Conservation (phyloP, 1,284 basidiomycete species). For the Trichosporon ovoides region DNA sequence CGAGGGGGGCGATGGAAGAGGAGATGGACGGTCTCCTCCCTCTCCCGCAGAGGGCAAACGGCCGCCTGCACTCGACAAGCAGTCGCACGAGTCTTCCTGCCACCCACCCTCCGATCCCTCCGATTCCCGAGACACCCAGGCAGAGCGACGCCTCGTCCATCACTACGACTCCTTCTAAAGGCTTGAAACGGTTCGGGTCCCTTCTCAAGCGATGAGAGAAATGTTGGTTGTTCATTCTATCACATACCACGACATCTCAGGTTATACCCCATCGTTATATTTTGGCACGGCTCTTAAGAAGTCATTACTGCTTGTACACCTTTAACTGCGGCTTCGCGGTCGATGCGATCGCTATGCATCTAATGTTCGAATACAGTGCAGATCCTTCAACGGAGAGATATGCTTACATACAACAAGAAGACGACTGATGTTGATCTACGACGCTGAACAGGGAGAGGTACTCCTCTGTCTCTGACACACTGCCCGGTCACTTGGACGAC, state of each 20-base stretch:
- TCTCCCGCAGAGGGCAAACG: background rate
- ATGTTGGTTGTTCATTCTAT: background rate
- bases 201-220: background rate
- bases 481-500: conserved; percentile 27
- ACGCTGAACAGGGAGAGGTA: background rate
- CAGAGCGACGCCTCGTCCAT: background rate
- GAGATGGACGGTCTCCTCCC: background rate
- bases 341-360: conserved; percentile 4
- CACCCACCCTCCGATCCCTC: background rate
- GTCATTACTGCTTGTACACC: background rate
- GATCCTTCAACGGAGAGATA: background rate
- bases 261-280: conserved; percentile 1
- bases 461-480: background rate
- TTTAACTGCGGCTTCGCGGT: background rate
- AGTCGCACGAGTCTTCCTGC: background rate
- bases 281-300: background rate
- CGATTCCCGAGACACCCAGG: background rate
- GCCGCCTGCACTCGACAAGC: background rate
- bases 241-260: background rate
- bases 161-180: background rate
- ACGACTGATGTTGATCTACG: background rate
- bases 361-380: background rate
- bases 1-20: background rate
- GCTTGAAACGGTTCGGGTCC: background rate
- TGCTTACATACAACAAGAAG: background rate